phyloP scores from a whole-genome alignment of 2,329 filamentous ascomycete genomes.

The Neoarthrinium moseri region DNA sequence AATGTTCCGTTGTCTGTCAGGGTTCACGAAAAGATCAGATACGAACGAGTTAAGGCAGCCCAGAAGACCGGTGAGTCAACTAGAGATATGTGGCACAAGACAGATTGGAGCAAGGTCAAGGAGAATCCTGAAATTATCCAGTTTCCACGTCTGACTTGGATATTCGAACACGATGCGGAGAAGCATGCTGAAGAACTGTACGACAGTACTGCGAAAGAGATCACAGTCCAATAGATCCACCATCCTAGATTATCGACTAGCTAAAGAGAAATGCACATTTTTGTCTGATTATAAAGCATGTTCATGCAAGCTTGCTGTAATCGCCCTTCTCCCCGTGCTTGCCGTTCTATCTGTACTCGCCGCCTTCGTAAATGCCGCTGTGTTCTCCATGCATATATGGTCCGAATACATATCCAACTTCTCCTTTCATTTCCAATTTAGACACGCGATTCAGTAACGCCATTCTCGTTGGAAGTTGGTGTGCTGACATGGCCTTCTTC shows the following conservation, averaged over 20 bases:
- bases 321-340: no score
- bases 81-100: conserved; percentile 54
- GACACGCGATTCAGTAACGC: not conserved
- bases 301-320: no score
- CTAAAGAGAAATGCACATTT: no score
- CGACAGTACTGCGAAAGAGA: no score
- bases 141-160: conserved; percentile 51
- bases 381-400: no score
- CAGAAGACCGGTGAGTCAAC: conserved; percentile 52
- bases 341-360: no score
- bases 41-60: conserved; percentile 44
- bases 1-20: not conserved
- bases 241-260: no score
- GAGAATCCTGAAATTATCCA: conserved; percentile 45
- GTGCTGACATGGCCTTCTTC: not conserved
- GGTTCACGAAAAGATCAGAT: conserved; percentile 24
- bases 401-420: no score
- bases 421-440: no score
- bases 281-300: no score
- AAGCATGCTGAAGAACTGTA: conserved; percentile 38
- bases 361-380: no score
- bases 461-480: not conserved
- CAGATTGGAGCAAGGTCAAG: conserved; percentile 48
- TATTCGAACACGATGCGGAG: conserved; percentile 51
- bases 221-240: no score